Percentiles rank a stretch among this genome's conserved stretches.
Conservation (phyloP, 345 rosid genomes). For the Chamaenerion angustifolium region DNA sequence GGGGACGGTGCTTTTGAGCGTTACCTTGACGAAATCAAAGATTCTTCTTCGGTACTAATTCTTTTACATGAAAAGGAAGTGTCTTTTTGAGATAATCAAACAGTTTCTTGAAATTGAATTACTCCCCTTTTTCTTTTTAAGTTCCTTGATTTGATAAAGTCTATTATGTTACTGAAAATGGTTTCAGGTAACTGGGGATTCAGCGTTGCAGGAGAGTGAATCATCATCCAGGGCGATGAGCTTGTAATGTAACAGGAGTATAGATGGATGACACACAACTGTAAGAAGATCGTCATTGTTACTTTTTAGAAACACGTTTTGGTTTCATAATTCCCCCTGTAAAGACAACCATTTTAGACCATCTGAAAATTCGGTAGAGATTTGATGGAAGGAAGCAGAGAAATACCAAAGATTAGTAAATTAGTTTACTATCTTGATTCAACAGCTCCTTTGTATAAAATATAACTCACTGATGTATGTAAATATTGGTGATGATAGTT, state of each 20-base stretch:
- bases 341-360: too few relatives aligned
- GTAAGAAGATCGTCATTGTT: too few relatives aligned
- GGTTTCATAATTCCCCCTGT: too few relatives aligned
- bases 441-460: neutral
- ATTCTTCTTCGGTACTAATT: conserved; percentile 32
- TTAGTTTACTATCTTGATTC: too few relatives aligned
- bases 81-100: neutral
- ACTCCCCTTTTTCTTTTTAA: neutral
- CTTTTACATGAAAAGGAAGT: neutral
- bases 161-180: neutral
- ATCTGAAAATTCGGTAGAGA: too few relatives aligned
- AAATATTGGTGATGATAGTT: neutral
- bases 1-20: conserved; percentile 70
- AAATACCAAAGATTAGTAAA: too few relatives aligned
- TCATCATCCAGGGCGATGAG: conserved; percentile 56
- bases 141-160: neutral
- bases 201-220: conserved; percentile 40
- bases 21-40: conserved; percentile 30
- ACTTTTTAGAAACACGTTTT: too few relatives aligned
- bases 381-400: too few relatives aligned
- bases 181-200: conserved; percentile 10
- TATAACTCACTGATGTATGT: neutral
- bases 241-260: conserved; percentile 27
- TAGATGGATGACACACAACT: neutral
- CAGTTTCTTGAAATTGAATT: too few relatives aligned